These are phyloP conservation scores for Endocarpon pusillum DNA, from an alignment of 495 filamentous ascomycete species.

Conservation along the genomic window DNA sequence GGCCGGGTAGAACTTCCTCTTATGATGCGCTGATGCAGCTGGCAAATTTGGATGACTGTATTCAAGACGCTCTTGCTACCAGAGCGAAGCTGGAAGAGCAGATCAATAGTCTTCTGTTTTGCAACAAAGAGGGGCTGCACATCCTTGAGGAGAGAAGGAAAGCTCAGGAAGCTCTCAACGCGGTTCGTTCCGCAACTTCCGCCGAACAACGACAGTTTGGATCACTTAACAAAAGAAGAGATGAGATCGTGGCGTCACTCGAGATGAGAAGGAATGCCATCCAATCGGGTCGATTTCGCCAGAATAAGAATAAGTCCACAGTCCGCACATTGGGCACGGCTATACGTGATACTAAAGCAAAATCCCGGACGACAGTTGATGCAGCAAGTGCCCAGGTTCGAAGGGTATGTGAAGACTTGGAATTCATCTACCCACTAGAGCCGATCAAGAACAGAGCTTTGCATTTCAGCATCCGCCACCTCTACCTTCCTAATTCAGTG, in stretches of 20 bases:
- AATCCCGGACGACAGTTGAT: slow-evolving; percentile 33
- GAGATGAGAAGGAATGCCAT: slow-evolving; percentile 49
- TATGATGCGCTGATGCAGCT: slow-evolving; percentile 86
- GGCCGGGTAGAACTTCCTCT: slow-evolving; percentile 46
- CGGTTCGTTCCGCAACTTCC: slow-evolving; percentile 41
- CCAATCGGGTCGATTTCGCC: slow-evolving; percentile 36
- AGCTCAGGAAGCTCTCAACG: slow-evolving; percentile 43
- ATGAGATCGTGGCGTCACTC: slow-evolving; percentile 50
- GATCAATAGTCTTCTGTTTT: slow-evolving; percentile 54
- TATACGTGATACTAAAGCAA: slow-evolving; percentile 41
- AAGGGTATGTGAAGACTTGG: slow-evolving; percentile 69
- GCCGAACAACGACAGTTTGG: slow-evolving; percentile 47
- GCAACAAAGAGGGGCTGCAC: slow-evolving; percentile 26
- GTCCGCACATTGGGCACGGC: slow-evolving; percentile 3
- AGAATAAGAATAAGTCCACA: slow-evolving; percentile 38
- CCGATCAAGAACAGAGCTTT: slow-evolving; percentile 44
- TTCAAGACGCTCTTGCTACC: slow-evolving; percentile 76
- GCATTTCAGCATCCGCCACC: slow-evolving; percentile 56
- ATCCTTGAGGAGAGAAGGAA: slow-evolving; percentile 35
- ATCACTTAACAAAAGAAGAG: slow-evolving; percentile 36
- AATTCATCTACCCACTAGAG: slow-evolving; percentile 62
- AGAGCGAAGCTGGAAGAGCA: slow-evolving; percentile 56
- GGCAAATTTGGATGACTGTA: slow-evolving; percentile 76
- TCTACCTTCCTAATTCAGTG: slow-evolving; percentile 60
- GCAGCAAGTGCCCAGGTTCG: slow-evolving; percentile 56